A percentile compares a stretch with the other conserved stretches of the same genome.
Evolutionary conservation across 306 rosid genomes (phyloP).

Genomic region (Trifolium dubium): DNA sequence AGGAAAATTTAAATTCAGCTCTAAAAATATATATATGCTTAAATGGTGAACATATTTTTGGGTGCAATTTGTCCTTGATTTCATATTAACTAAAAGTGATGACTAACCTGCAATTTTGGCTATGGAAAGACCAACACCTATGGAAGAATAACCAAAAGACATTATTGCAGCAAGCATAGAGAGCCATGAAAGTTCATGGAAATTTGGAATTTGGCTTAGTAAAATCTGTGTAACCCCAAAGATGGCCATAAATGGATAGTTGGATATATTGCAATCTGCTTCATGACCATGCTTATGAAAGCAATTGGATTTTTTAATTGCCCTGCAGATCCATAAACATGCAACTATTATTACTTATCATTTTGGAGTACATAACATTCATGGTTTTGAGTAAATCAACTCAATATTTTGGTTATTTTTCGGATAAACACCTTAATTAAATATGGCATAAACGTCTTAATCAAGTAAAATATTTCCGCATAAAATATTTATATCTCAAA

Average conservation of each 20-base stretch:
- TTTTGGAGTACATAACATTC: no score
- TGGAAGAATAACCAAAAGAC: constrained; percentile 52
- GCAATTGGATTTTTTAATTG: constrained; percentile 50
- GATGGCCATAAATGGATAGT: constrained; percentile 33
- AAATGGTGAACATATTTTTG: background rate
- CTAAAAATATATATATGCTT: no score
- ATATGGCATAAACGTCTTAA: background rate
- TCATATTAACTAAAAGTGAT: background rate
- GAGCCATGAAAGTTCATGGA: constrained; percentile 50
- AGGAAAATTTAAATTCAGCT: background rate
- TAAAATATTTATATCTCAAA: no score
- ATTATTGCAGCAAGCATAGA: constrained; percentile 48
- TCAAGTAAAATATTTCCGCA: no score
- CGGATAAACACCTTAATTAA: background rate
- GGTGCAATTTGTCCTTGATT: background rate
- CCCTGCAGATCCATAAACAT: constrained; percentile 42
- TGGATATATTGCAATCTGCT: constrained; percentile 18
- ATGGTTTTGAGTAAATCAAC: background rate
- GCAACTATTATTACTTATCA: background rate
- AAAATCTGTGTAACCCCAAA: constrained; percentile 44
- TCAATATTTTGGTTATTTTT: background rate
- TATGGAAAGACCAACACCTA: constrained; percentile 50
- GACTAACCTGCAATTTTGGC: constrained; percentile 55
- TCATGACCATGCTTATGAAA: constrained; percentile 46
- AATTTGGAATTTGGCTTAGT: constrained; percentile 51